Percentiles rank a stretch among this genome's conserved stretches.
Evolutionary conservation across 306 rosid genomes (phyloP).

Genomic region (Cucurbita ficifolia): DNA sequence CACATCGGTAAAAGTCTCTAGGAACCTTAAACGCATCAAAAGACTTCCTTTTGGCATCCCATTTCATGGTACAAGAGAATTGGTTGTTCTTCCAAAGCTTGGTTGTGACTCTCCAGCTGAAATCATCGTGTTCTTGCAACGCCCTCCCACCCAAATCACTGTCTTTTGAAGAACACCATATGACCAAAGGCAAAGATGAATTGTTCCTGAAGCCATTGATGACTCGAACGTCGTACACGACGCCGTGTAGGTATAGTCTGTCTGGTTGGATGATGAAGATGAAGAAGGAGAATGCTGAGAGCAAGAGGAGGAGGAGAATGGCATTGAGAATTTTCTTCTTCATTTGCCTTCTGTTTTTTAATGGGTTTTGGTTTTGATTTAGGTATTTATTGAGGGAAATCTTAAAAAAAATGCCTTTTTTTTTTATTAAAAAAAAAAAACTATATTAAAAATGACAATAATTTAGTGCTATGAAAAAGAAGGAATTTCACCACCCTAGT

Average conservation of each 20-base stretch:
- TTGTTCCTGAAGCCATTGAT: constrained; percentile 63
- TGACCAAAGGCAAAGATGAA: constrained; percentile 58
- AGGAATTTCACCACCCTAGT: no score
- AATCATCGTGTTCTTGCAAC: constrained; percentile 66
- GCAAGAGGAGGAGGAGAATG: constrained; percentile 3
- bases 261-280: constrained; percentile 17
- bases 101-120: constrained; percentile 50
- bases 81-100: constrained; percentile 31
- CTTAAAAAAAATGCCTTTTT: neutral
- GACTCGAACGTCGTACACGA: constrained; percentile 43
- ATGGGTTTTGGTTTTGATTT: neutral
- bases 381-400: neutral
- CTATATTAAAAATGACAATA: neutral
- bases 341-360: neutral
- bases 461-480: neutral
- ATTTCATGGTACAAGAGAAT: constrained; percentile 69
- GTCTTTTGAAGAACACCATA: constrained; percentile 61
- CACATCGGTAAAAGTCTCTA: constrained; percentile 48
- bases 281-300: constrained; percentile 17
- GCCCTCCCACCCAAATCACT: constrained; percentile 72
- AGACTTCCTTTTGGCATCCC: constrained; percentile 42
- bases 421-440: neutral
- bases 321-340: neutral
- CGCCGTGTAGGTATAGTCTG: constrained; percentile 9
- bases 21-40: constrained; percentile 66